Conservation (phyloP, 2,329 filamentous ascomycete genomes). For the Daldinia eschscholtzii region DNA sequence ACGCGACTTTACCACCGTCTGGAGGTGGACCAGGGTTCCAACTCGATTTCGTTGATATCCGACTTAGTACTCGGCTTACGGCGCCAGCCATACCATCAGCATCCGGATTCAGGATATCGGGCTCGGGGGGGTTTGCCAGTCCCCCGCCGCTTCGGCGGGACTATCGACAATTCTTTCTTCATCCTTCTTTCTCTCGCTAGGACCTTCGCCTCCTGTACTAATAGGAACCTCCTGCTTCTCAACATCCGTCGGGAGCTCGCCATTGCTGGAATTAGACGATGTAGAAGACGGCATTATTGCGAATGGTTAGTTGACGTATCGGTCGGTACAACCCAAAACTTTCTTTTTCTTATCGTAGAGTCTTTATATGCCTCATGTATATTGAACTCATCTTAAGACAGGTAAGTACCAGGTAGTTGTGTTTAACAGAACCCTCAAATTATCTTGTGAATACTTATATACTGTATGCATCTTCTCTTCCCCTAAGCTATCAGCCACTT, state of each 20-base stretch:
- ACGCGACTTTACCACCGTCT: constrained; percentile 63
- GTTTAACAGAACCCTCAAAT: background rate
- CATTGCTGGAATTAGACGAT: constrained; percentile 44
- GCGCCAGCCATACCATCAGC: constrained; percentile 48
- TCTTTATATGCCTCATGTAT: background rate
- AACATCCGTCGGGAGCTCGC: constrained; percentile 45
- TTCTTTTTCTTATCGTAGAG: background rate
- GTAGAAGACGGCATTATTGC: constrained; percentile 40
- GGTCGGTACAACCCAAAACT: background rate
- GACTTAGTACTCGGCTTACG: constrained; percentile 57
- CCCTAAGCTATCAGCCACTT: background rate
- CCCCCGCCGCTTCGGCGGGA: constrained; percentile 21
- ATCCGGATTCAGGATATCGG: constrained; percentile 45
- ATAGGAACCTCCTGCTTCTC: constrained; percentile 43
- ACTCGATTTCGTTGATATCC: constrained; percentile 57
- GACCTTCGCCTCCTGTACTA: constrained; percentile 2
- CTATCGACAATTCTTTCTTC: constrained; percentile 6
- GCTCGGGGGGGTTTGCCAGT: constrained; percentile 44
- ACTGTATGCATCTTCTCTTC: background rate
- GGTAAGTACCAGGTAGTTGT: constrained; percentile 1
- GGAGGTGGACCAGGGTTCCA: constrained; percentile 62
- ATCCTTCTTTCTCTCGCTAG: constrained; percentile 23
- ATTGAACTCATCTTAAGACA: constrained; percentile 8
- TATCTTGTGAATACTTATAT: background rate
- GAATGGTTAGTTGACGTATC: constrained; percentile 5